phyloP scores from a whole-genome alignment of 2,329 filamentous ascomycete species.

The Trichoderma atroviride region DNA sequence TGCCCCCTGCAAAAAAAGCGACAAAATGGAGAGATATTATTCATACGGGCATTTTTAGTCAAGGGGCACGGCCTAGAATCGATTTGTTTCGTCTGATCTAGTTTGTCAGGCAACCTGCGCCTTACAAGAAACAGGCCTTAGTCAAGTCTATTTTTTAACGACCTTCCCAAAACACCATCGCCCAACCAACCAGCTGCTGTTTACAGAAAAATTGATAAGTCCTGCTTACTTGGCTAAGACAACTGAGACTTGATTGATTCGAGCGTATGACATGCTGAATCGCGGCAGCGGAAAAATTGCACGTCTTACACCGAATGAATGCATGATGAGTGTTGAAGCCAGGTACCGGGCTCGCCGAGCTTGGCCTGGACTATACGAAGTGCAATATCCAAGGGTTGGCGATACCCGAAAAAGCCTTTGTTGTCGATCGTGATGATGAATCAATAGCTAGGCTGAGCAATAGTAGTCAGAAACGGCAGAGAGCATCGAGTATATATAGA shows the following conservation, averaged over 20 bases:
- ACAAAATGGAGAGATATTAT: not conserved
- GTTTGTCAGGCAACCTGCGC: not conserved
- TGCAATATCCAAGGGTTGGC: not conserved
- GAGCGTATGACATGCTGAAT: not conserved
- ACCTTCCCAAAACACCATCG: slow-evolving; percentile 24
- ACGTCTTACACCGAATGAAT: slow-evolving; percentile 19
- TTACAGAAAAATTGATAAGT: not conserved
- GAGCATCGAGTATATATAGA: slow-evolving; percentile 21
- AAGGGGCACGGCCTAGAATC: not conserved
- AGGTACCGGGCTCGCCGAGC: slow-evolving; percentile 17
- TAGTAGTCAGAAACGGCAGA: not conserved
- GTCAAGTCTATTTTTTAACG: not conserved
- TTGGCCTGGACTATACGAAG: not conserved
- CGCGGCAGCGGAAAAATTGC: slow-evolving; percentile 14
- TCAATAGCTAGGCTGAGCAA: not conserved
- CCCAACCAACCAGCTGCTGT: slow-evolving; percentile 7
- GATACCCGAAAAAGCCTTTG: not conserved
- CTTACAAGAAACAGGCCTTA: slow-evolving; percentile 7
- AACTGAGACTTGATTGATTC: not conserved
- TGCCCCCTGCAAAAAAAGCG: not conserved
- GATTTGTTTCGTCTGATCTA: slow-evolving; percentile 4
- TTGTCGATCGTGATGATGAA: not conserved
- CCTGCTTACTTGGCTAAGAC: slow-evolving; percentile 3
- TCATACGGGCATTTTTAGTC: not conserved
- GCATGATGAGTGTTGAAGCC: not conserved